These are phyloP conservation scores for Taphrina deformans DNA, from an alignment of 1,139 yeast species.

Conservation along the genomic window DNA sequence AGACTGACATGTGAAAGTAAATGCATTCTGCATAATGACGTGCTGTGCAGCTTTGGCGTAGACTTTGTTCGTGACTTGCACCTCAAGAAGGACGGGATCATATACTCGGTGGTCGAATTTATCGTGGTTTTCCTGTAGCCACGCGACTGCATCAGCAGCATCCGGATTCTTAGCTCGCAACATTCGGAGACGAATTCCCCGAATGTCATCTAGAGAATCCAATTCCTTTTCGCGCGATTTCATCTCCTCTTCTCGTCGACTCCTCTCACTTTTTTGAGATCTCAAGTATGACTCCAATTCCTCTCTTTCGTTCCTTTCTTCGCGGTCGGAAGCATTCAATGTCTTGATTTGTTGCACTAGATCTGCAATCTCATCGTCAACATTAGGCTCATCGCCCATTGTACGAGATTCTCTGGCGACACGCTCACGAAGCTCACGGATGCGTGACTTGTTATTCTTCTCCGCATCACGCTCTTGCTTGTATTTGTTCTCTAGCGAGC, in stretches of 20 bases:
- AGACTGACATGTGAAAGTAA: conserved; percentile 56
- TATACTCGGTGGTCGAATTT: conserved; percentile 52
- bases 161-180: conserved; percentile 43
- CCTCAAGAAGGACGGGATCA: conserved; percentile 76
- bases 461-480: conserved; percentile 20
- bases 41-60: conserved; percentile 51
- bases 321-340: conserved; percentile 49
- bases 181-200: conserved; percentile 10
- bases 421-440: conserved; percentile 46
- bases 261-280: conserved; percentile 3
- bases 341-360: conserved; percentile 51
- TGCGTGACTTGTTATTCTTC: conserved; percentile 29
- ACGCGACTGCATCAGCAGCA: conserved; percentile 48
- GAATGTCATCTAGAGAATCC: conserved; percentile 16
- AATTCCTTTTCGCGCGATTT: conserved; percentile 16
- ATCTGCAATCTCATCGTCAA: conserved; percentile 56
- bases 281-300: conserved; percentile 46
- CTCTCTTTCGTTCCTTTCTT: conserved; percentile 6
- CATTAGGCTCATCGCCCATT: conserved; percentile 49
- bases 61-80: conserved; percentile 54
- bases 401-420: conserved; percentile 8
- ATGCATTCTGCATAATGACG: conserved; percentile 59
- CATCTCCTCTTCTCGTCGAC: conserved; percentile 16
- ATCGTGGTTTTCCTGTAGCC: conserved; percentile 47
- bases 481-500: background rate